Conservation (phyloP, 441 rosid genomes). For the Erodium texanum region DNA sequence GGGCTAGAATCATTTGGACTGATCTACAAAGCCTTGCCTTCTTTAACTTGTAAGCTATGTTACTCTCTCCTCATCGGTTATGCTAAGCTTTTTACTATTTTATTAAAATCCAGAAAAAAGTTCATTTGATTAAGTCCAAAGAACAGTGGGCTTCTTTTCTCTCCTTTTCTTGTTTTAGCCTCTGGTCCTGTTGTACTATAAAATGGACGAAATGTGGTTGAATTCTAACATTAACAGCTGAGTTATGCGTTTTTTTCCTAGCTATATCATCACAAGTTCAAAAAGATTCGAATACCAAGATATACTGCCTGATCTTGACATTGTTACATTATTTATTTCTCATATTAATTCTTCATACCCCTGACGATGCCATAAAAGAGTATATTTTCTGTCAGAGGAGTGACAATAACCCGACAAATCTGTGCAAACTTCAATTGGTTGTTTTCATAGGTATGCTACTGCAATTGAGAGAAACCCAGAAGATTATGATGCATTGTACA, state of each 20-base stretch:
- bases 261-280: not conserved
- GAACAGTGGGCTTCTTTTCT: not conserved
- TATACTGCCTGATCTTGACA: not conserved
- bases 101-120: not conserved
- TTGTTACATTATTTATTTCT: not conserved
- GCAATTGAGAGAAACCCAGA: conserved; percentile 86
- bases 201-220: not conserved
- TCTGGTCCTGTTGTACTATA: not conserved
- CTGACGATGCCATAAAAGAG: not conserved
- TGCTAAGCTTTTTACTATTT: not conserved
- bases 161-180: too few species aligned
- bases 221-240: too few species aligned
- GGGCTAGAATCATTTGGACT: too few species aligned
- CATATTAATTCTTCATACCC: not conserved
- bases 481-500: conserved; percentile 90
- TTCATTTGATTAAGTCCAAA: not conserved
- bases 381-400: conserved; percentile 5
- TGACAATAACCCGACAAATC: not conserved
- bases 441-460: conserved; percentile 67
- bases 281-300: not conserved
- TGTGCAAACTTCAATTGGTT: not conserved
- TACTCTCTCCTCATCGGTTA: not conserved
- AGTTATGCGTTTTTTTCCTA: not conserved
- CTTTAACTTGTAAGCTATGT: not conserved
- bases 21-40: not conserved